Conservation (phyloP, 768 basidiomycete species). For the Trametes meyenii region DNA sequence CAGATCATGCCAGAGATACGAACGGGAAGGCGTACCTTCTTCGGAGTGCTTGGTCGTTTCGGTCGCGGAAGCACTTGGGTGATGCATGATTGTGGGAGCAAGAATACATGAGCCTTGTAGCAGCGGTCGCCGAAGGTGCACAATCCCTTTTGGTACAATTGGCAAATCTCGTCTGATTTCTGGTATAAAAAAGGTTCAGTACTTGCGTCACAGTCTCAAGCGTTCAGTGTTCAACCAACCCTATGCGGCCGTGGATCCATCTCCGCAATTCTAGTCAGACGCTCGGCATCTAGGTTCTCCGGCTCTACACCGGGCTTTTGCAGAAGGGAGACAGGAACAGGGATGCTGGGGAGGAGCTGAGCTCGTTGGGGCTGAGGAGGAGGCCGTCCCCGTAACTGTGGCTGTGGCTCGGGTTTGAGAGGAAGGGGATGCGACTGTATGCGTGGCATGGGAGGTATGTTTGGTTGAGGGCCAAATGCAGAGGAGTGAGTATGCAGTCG, state of each 20-base stretch:
- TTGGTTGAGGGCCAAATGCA: no score
- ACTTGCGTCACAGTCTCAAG: not conserved
- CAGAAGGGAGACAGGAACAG: not conserved
- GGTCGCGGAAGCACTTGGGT: not conserved
- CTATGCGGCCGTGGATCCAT: conserved; percentile 1
- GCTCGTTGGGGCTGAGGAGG: not conserved
- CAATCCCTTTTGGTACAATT: conserved; percentile 12
- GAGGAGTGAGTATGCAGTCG: no score
- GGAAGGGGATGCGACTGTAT: no score
- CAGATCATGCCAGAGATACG: not conserved
- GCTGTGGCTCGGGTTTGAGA: no score
- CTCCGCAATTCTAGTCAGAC: conserved; percentile 1
- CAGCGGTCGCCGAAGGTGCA: conserved; percentile 19
- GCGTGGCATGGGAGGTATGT: no score
- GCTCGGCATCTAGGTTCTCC: not conserved
- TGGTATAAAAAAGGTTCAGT: not conserved
- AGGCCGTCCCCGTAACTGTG: no score
- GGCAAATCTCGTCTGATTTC: conserved; percentile 17
- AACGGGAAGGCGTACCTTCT: not conserved
- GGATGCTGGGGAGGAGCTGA: not conserved
- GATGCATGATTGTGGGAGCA: not conserved
- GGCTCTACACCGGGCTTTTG: not conserved
- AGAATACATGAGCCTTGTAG: conserved; percentile 18
- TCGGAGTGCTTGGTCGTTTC: not conserved
- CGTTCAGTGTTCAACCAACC: not conserved